phyloP scores from a whole-genome alignment of 2,329 filamentous ascomycete species.

The Apiospora arundinis region DNA sequence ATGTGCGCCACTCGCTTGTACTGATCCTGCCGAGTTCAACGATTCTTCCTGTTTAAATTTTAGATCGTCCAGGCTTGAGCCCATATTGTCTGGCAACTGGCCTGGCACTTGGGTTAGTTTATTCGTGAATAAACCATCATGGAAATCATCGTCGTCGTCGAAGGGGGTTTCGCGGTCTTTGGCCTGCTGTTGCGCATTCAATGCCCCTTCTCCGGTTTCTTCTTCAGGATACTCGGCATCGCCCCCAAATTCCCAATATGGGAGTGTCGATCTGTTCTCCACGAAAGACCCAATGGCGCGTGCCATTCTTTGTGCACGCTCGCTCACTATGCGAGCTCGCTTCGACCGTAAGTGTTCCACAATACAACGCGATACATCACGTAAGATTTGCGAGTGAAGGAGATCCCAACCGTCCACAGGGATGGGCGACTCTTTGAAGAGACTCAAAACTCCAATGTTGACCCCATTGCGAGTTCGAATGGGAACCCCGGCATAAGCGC shows the following conservation, averaged over 20 bases:
- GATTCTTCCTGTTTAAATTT: neutral
- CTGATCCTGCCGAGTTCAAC: neutral
- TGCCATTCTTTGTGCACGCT: slow-evolving; percentile 30
- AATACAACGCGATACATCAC: slow-evolving; percentile 26
- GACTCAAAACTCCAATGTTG: slow-evolving; percentile 28
- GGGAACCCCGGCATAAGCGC: slow-evolving; percentile 28
- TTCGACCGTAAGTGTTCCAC: slow-evolving; percentile 26
- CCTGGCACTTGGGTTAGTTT: neutral
- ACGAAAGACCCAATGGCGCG: slow-evolving; percentile 31
- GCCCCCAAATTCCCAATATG: slow-evolving; percentile 25
- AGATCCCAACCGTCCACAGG: neutral
- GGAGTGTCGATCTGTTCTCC: slow-evolving; percentile 29
- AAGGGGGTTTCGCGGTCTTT: neutral
- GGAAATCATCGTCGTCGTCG: neutral
- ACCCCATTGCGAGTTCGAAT: slow-evolving; percentile 25
- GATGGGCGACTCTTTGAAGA: slow-evolving; percentile 22
- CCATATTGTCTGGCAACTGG: neutral
- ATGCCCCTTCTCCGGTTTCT: neutral
- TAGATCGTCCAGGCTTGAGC: neutral
- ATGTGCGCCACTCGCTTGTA: neutral
- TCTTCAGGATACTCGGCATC: slow-evolving; percentile 19
- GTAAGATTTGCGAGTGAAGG: slow-evolving; percentile 21
- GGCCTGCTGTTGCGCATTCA: neutral
- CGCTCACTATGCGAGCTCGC: slow-evolving; percentile 13
- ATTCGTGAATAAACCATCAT: neutral